A percentile compares a stretch with the other conserved stretches of the same genome.
Conservation (phyloP, 2,329 filamentous ascomycete species). For the Hypoxylon sp. region DNA sequence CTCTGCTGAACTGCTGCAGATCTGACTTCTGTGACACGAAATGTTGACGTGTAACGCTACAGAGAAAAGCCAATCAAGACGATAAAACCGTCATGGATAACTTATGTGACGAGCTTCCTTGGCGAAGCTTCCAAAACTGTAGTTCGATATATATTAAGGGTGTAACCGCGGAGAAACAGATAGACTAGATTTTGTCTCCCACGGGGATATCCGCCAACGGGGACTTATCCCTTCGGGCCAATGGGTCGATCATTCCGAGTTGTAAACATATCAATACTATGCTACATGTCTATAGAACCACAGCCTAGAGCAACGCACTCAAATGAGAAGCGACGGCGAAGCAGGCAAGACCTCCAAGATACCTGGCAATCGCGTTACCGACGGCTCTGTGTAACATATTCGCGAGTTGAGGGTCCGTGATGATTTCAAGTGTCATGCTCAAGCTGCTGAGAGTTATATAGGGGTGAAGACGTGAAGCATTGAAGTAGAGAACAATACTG, state of each 20-base stretch:
- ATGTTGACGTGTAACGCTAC: neutral
- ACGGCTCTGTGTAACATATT: too few relatives aligned
- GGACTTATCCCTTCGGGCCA: neutral
- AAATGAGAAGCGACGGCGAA: neutral
- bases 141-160: neutral
- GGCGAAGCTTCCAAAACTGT: neutral
- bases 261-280: neutral
- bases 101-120: neutral
- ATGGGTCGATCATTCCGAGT: neutral
- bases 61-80: neutral
- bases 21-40: neutral
- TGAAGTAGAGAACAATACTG: too few relatives aligned
- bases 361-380: too few relatives aligned
- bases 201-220: neutral
- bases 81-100: neutral
- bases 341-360: neutral
- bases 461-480: too few relatives aligned
- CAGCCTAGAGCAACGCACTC: neutral
- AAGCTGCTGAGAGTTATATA: too few relatives aligned
- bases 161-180: neutral
- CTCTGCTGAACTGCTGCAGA: neutral
- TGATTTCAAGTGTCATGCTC: too few relatives aligned
- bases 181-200: neutral
- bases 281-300: neutral
- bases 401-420: too few relatives aligned